Evolutionary conservation across 139 green algal species (phyloP).

Genomic region (Pedinophyceae sp.): DNA sequence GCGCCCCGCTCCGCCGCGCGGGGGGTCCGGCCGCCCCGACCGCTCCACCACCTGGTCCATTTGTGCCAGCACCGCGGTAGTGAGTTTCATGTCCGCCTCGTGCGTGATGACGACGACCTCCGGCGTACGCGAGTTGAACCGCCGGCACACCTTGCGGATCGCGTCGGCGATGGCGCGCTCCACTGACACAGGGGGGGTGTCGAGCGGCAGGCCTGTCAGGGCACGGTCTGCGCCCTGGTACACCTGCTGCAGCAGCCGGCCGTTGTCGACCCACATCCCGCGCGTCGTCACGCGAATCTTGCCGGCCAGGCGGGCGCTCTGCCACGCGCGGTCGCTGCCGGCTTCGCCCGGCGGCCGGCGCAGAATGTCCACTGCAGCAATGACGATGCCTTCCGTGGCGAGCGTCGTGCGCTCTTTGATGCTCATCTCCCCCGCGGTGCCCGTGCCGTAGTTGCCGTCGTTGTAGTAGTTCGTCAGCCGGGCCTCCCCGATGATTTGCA

Average conservation of each 20-base stretch:
- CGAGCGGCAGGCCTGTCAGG: constrained; percentile 23
- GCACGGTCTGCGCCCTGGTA: constrained; percentile 24
- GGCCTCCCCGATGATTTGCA: constrained; percentile 49
- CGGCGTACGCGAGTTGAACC: constrained; percentile 64
- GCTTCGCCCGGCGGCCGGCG: constrained; percentile 1
- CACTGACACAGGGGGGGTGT: too few relatives aligned
- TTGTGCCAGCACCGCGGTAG: too few relatives aligned
- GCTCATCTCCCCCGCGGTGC: constrained; percentile 67
- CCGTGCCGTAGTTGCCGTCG: constrained; percentile 74
- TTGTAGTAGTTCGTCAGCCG: constrained; percentile 76
- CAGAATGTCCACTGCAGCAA: constrained; percentile 63
- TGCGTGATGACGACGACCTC: constrained; percentile 75
- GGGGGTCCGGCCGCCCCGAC: not conserved
- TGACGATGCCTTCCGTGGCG: constrained; percentile 75
- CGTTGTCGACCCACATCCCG: constrained; percentile 79
- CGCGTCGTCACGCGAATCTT: constrained; percentile 62
- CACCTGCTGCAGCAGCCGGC: constrained; percentile 51
- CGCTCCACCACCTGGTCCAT: not conserved
- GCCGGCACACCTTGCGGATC: constrained; percentile 30
- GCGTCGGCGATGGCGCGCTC: constrained; percentile 51
- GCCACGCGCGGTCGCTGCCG: not conserved
- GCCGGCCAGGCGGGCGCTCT: constrained; percentile 12
- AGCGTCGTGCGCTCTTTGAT: constrained; percentile 67
- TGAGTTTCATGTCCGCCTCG: constrained; percentile 19
- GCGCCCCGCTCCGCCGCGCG: too few relatives aligned